Percentiles rank a stretch among this genome's conserved stretches.
These are phyloP conservation scores for Fusarium nodosum DNA, from an alignment of 2,329 filamentous ascomycete genomes.

Conservation along the genomic window DNA sequence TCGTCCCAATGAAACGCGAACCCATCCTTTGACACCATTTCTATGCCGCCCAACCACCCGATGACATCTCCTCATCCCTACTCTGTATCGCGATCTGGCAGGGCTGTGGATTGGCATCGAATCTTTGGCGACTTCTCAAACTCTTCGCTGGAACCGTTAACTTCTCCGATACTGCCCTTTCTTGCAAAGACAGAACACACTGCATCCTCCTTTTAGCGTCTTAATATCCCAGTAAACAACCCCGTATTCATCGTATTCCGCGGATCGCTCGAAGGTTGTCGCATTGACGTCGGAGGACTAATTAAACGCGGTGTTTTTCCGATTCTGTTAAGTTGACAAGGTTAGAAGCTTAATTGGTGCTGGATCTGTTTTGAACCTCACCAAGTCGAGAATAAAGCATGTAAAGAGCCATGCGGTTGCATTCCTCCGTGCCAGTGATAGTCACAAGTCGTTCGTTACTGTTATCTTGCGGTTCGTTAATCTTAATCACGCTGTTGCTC, in stretches of 20 bases:
- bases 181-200: constrained; percentile 27
- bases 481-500: constrained; percentile 98
- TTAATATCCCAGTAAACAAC: constrained; percentile 21
- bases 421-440: constrained; percentile 97
- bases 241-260: constrained; percentile 23
- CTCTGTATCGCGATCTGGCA: constrained; percentile 12
- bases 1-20: constrained; percentile 50
- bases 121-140: constrained; percentile 20
- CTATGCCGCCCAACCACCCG: constrained; percentile 46
- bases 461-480: constrained; percentile 99
- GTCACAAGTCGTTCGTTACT: constrained; percentile 98
- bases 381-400: constrained; percentile 99
- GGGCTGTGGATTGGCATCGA: constrained; percentile 6
- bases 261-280: constrained; percentile 31
- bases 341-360: constrained; percentile 50
- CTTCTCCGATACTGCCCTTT: constrained; percentile 9
- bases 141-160: constrained; percentile 4
- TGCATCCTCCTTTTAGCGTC: constrained; percentile 44
- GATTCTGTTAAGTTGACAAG: constrained; percentile 55
- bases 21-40: constrained; percentile 52
- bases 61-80: constrained; percentile 25
- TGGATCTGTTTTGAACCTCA: constrained; percentile 61
- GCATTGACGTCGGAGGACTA: constrained; percentile 19
- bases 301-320: constrained; percentile 61
- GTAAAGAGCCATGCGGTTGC: constrained; percentile 99